Base-by-base conservation (phyloP, 2,329 filamentous ascomycete genomes). In the Diaporthe sp. region DNA sequence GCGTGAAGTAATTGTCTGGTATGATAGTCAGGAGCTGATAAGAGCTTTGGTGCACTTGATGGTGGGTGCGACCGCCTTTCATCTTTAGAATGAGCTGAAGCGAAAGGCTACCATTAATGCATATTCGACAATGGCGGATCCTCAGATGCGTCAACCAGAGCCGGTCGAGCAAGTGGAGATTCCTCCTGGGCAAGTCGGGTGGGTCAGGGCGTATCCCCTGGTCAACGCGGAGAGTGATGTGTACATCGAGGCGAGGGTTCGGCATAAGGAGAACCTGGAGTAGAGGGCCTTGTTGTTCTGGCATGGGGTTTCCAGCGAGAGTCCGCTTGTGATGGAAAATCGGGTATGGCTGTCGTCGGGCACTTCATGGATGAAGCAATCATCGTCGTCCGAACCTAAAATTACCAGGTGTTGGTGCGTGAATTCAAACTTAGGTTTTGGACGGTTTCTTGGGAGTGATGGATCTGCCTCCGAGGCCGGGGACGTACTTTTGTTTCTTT, bases 401-500 rank as follows among this genome's bases (percentile, higher is more conserved):
- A 86, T 90, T 88, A 91, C 88, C 87, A 87, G 71, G 71, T 90
- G 90, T 92, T 94, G 88, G 93, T 89, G 65, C 34, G 93, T 93
- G 88, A 90, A 89, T 88, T 90, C 88, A 91, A 91, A 89, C 90
- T 88, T 92, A 92, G 87, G 91, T 89, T 86, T 92, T 92, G 83
- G 84, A 84, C 85, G 90, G 89, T 86, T 93, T 94, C 88, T 90
- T 89, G 86, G 92, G 90, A 90, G 91, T 92, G 86, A 90, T 88
- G 78, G 80, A 78, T 85, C 91, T 89, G 88, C 90, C 90, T 88
- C 91, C 92, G 86, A 93, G 90, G 88, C 90, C 90, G 88, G 92
- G 91, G 84, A 97, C 96, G 90, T 98, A 98, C 96, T 98, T 98
- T 95, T 98, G 96, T 93, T 99, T 99, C 93, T 99, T 99, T 92